A percentile compares a stretch with the other conserved stretches of the same genome.
Conservation (phyloP, 805 yeast genomes). For the Metschnikowia cubensis region DNA sequence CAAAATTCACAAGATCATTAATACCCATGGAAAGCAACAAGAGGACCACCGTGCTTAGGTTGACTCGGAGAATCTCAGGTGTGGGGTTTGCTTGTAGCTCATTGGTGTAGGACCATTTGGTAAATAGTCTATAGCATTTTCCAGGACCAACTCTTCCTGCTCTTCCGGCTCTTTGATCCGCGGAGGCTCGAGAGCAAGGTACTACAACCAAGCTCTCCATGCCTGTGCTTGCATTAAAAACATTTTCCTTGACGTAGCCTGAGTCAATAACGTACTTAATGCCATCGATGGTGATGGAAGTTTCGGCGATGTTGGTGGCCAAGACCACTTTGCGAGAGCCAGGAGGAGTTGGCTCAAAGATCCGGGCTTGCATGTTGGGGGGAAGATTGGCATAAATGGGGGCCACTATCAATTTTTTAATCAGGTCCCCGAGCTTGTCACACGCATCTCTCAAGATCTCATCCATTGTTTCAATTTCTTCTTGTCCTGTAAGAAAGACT, state of each 20-base stretch:
- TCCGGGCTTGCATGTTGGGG: slow-evolving; percentile 70
- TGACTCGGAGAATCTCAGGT: slow-evolving; percentile 89
- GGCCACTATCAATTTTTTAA: slow-evolving; percentile 63
- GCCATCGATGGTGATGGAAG: slow-evolving; percentile 45
- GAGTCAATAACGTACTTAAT: slow-evolving; percentile 42
- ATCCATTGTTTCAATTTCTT: slow-evolving; percentile 83
- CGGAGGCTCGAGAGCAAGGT: slow-evolving; percentile 44
- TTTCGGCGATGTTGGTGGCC: slow-evolving; percentile 85
- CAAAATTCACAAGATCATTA: slow-evolving; percentile 74
- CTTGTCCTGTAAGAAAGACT: slow-evolving; percentile 93
- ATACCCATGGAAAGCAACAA: slow-evolving; percentile 80
- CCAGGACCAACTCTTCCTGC: slow-evolving; percentile 48
- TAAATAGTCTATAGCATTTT: slow-evolving; percentile 68
- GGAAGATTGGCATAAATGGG: slow-evolving; percentile 93
- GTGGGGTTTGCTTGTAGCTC: slow-evolving; percentile 78
- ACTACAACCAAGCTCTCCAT: slow-evolving; percentile 46
- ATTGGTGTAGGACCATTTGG: slow-evolving; percentile 73
- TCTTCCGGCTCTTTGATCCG: slow-evolving; percentile 46
- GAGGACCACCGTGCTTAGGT: slow-evolving; percentile 71
- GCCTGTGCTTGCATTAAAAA: slow-evolving; percentile 38
- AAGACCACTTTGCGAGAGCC: slow-evolving; percentile 79
- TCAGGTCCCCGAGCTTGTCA: slow-evolving; percentile 54
- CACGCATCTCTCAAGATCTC: slow-evolving; percentile 67
- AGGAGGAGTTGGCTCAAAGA: slow-evolving; percentile 84
- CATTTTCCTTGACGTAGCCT: slow-evolving; percentile 44